Conservation (phyloP, 108 stramenopile genomes). For the Stephanodiscus minutulus region DNA sequence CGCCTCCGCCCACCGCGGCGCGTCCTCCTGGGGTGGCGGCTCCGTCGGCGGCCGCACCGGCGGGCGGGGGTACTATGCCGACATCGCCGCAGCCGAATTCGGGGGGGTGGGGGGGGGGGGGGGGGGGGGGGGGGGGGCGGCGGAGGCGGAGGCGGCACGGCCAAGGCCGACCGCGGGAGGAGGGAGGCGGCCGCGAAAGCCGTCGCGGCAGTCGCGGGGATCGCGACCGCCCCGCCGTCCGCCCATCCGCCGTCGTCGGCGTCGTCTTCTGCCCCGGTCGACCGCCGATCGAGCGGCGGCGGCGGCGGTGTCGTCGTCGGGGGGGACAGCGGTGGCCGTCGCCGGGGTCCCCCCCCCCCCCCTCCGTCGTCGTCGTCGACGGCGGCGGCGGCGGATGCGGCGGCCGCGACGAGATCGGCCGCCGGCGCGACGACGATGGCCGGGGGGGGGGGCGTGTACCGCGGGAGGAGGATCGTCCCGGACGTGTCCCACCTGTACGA, state of each 20-base stretch:
- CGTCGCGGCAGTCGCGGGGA: background rate
- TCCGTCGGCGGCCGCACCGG: no score
- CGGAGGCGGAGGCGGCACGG: no score
- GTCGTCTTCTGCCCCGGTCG: no score
- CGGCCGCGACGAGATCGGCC: no score
- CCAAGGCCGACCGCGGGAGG: background rate
- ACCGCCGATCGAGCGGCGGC: no score
- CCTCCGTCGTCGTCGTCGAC: background rate
- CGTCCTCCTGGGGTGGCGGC: no score
- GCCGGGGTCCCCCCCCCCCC: no score
- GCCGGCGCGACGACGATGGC: background rate
- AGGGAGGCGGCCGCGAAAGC: background rate
- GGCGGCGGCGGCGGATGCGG: background rate
- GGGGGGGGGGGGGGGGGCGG: background rate
- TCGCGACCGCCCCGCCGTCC: no score
- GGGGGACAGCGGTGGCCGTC: background rate
- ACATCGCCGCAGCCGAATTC: no score
- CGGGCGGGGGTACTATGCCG: no score
- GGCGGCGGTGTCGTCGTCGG: conserved; percentile 1
- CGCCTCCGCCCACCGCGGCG: no score
- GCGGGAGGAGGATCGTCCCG: conserved; percentile 41
- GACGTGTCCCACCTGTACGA: conserved; percentile 38
- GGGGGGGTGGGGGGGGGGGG: conserved; percentile 7
- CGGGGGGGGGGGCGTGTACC: conserved; percentile 15
- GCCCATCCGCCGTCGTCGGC: no score